These are phyloP conservation scores for Euphorbia corollata DNA, from an alignment of 441 rosid genomes.

Conservation along the genomic window DNA sequence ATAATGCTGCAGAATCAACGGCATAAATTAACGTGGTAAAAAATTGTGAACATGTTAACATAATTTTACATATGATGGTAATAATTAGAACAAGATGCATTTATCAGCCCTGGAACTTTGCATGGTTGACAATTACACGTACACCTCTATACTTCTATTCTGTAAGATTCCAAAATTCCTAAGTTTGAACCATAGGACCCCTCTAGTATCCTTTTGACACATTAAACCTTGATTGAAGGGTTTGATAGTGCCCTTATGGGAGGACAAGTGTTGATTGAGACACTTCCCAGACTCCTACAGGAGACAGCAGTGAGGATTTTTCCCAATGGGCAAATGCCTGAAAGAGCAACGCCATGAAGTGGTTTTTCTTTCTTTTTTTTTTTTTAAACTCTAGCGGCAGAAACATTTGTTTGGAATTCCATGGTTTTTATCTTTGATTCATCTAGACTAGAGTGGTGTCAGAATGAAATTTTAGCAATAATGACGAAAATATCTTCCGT, in stretches of 20 bases:
- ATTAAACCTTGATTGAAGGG: background rate
- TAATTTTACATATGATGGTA: background rate
- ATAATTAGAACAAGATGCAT: background rate
- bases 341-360: background rate
- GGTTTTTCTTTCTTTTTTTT: too few relatives aligned
- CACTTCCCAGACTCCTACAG: too few relatives aligned
- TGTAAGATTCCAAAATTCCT: background rate
- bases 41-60: background rate
- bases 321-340: too few relatives aligned
- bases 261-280: too few relatives aligned
- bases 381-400: background rate
- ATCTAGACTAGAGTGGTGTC: background rate
- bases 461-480: background rate
- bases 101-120: background rate
- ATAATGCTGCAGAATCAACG: slow-evolving; percentile 53
- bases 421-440: background rate
- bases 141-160: background rate
- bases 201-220: background rate
- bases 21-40: background rate
- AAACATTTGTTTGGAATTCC: background rate
- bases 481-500: too few relatives aligned
- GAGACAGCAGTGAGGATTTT: too few relatives aligned
- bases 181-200: background rate
- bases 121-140: background rate
- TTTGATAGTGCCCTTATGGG: background rate